These are phyloP conservation scores for Parasitella parasitica DNA, from an alignment of 371 early-diverging fungal species.

Conservation along the genomic window DNA sequence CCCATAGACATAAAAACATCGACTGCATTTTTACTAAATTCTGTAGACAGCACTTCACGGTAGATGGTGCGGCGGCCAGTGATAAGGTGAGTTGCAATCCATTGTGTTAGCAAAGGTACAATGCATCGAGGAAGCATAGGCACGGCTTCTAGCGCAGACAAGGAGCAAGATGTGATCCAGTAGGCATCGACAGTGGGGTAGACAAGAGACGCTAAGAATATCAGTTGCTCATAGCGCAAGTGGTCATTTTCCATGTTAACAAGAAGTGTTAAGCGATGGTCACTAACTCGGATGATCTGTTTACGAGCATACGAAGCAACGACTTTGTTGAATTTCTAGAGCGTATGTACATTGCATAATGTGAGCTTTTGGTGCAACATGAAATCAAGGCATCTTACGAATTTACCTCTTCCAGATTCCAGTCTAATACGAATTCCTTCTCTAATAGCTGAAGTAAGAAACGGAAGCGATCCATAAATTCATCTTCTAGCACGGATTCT, in stretches of 20 bases:
- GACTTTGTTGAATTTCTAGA: conserved; percentile 32
- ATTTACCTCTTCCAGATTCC: conserved; percentile 43
- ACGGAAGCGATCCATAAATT: conserved; percentile 49
- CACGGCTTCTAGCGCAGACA: conserved; percentile 49
- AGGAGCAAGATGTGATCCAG: conserved; percentile 54
- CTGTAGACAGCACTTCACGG: conserved; percentile 51
- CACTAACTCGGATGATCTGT: conserved; percentile 23
- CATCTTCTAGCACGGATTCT: conserved; percentile 35
- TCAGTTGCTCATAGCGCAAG: conserved; percentile 40
- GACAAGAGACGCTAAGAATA: conserved; percentile 44
- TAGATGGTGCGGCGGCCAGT: conserved; percentile 48
- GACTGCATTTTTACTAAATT: conserved; percentile 43
- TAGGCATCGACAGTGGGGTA: conserved; percentile 52
- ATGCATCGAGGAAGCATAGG: conserved; percentile 50
- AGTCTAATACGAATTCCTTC: conserved; percentile 43
- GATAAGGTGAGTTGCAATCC: conserved; percentile 54
- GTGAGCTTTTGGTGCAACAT: too few relatives aligned
- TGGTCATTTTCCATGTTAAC: conserved; percentile 41
- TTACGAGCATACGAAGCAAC: conserved; percentile 24
- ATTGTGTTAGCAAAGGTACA: conserved; percentile 43
- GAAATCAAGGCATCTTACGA: background rate
- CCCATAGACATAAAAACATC: conserved; percentile 49
- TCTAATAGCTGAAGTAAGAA: conserved; percentile 49
- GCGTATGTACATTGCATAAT: too few relatives aligned
- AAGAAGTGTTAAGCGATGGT: conserved; percentile 18